A percentile compares a stretch with the other conserved stretches of the same genome.
phyloP scores from a whole-genome alignment of 2,329 filamentous ascomycete genomes.

The Didymella exigua region DNA sequence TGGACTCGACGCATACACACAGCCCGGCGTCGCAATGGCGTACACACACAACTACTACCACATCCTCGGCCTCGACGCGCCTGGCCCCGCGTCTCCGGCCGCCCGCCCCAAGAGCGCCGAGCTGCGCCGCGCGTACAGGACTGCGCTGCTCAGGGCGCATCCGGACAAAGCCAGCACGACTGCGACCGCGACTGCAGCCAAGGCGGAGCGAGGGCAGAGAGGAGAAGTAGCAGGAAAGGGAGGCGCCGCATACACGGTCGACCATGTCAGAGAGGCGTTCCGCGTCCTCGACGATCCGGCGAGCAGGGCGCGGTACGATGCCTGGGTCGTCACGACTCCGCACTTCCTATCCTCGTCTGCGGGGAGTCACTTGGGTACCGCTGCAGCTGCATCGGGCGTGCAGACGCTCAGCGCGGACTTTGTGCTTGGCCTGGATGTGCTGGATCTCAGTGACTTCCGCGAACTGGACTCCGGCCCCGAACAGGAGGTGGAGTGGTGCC shows the following conservation, averaged over 20 bases:
- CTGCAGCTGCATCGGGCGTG: background rate
- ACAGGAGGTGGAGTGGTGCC: constrained; percentile 53
- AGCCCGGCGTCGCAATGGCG: constrained; percentile 14
- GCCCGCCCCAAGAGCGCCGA: constrained; percentile 10
- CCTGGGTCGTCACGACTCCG: constrained; percentile 22
- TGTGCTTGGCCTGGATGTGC: constrained; percentile 59
- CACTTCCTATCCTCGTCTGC: background rate
- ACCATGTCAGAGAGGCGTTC: constrained; percentile 65
- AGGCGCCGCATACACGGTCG: constrained; percentile 53
- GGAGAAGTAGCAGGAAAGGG: no score
- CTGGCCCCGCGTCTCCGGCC: background rate
- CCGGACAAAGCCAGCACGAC: constrained; percentile 57
- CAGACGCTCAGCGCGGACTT: constrained; percentile 26
- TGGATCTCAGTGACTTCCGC: constrained; percentile 62
- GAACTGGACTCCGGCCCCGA: background rate
- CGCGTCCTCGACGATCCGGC: constrained; percentile 56
- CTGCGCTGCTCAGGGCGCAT: constrained; percentile 62
- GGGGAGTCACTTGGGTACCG: no score
- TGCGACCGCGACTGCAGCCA: background rate
- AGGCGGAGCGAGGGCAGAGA: no score
- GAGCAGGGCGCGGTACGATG: constrained; percentile 52
- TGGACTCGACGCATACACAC: background rate
- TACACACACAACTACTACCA: constrained; percentile 42
- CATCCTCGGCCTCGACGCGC: constrained; percentile 30
- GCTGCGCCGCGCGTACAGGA: constrained; percentile 57